Percentiles rank a stretch among this genome's conserved stretches.
Evolutionary conservation across 768 basidiomycete species (phyloP).

Genomic region (Agaricus sinodeliciosus): DNA sequence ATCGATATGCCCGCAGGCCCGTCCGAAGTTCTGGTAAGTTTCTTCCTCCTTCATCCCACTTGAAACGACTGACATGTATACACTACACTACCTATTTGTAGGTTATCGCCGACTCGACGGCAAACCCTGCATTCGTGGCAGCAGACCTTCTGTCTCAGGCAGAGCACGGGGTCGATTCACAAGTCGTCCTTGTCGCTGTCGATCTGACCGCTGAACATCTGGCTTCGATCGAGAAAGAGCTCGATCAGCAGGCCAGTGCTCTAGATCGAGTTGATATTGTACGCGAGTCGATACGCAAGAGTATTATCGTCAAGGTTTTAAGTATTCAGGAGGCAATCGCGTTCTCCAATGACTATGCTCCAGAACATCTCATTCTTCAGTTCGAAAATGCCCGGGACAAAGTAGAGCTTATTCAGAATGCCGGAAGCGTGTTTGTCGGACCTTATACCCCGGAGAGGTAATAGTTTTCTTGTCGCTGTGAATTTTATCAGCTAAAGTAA

Average conservation of each 20-base stretch:
- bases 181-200: constrained; percentile 89
- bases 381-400: constrained; percentile 61
- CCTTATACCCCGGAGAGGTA: constrained; percentile 94
- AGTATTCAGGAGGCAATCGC: constrained; percentile 69
- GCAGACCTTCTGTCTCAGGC: constrained; percentile 97
- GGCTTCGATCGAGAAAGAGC: constrained; percentile 72
- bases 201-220: constrained; percentile 57
- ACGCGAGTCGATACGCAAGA: constrained; percentile 82
- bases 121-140: constrained; percentile 86
- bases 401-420: constrained; percentile 74
- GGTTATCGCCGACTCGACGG: constrained; percentile 91
- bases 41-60: not conserved
- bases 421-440: constrained; percentile 95
- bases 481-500: constrained; percentile 5
- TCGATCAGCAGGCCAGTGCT: constrained; percentile 82
- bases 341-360: constrained; percentile 97
- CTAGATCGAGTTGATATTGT: constrained; percentile 88
- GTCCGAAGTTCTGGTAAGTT: constrained; percentile 88
- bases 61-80: not conserved
- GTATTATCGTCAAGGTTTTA: constrained; percentile 73
- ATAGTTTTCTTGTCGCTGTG: constrained; percentile 9
- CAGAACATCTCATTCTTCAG: constrained; percentile 95
- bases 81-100: constrained; percentile 22
- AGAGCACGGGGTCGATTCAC: constrained; percentile 97
- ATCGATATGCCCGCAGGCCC: constrained; percentile 99